phyloP scores from a whole-genome alignment of 768 basidiomycete species.

The Peribolospora kevripleyi region DNA sequence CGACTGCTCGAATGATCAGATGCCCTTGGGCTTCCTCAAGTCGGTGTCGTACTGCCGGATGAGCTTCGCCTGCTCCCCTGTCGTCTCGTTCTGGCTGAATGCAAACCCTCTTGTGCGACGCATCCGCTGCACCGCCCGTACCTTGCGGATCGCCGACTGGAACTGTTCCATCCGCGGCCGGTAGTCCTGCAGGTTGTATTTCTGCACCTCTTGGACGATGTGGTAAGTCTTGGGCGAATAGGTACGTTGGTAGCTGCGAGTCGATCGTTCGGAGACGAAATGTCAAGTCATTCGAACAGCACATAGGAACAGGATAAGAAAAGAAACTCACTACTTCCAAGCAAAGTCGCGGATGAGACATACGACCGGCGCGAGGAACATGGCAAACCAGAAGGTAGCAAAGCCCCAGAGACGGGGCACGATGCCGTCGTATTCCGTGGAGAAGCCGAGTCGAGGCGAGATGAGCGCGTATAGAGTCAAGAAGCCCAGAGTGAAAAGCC shows the following conservation, averaged over 20 bases:
- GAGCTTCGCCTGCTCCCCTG: conserved; percentile 46
- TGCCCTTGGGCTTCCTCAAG: no score
- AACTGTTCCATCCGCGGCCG: conserved; percentile 92
- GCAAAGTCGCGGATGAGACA: conserved; percentile 70
- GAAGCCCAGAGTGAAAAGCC: conserved; percentile 85
- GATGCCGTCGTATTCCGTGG: conserved; percentile 67
- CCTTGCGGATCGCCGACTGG: conserved; percentile 82
- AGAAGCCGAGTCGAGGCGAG: conserved; percentile 67
- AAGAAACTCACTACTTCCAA: conserved; percentile 75
- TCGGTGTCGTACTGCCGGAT: no score
- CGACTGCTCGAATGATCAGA: no score
- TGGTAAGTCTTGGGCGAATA: conserved; percentile 85
- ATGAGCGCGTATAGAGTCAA: conserved; percentile 71
- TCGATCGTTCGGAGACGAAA: conserved; percentile 1
- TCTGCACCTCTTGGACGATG: conserved; percentile 96
- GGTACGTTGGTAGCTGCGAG: conserved; percentile 56
- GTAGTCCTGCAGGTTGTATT: conserved; percentile 41
- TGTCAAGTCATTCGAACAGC: conserved; percentile 1
- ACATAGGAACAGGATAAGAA: not conserved
- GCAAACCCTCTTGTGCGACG: conserved; percentile 89
- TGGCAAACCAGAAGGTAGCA: conserved; percentile 65
- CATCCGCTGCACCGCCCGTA: conserved; percentile 94
- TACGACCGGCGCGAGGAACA: conserved; percentile 58
- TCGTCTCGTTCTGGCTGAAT: conserved; percentile 83
- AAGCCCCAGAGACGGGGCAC: conserved; percentile 77